Evolutionary conservation across 202 grass and related monocot species (phyloP).

Genomic region (Eragrostis tef): DNA sequence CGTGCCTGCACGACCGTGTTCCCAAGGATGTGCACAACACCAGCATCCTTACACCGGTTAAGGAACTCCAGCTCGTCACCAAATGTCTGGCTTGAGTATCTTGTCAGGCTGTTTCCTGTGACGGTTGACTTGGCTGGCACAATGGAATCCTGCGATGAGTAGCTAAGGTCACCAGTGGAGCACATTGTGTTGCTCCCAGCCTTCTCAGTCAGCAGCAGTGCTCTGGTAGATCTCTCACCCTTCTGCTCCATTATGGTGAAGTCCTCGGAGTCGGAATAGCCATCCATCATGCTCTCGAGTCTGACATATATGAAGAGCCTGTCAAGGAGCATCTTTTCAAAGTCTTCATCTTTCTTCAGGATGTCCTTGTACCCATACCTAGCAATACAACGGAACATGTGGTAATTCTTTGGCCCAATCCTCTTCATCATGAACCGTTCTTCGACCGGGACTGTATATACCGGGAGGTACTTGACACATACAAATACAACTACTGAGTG

Average conservation of each 20-base stretch:
- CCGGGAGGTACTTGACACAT: constrained; percentile 82
- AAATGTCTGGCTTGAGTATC: constrained; percentile 52
- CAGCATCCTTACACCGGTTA: constrained; percentile 73
- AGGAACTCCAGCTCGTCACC: constrained; percentile 69
- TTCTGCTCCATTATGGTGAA: constrained; percentile 52
- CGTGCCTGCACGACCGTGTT: constrained; percentile 68
- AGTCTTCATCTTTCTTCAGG: constrained; percentile 79
- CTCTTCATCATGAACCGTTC: constrained; percentile 75
- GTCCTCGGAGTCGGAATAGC: constrained; percentile 80
- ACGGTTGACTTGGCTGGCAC: constrained; percentile 44
- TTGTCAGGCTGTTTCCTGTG: constrained; percentile 53
- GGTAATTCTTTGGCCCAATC: constrained; percentile 77
- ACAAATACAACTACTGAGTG: constrained; percentile 85
- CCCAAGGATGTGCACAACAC: constrained; percentile 80
- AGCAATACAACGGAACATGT: constrained; percentile 79
- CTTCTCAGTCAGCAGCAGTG: constrained; percentile 23
- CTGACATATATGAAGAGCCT: constrained; percentile 67
- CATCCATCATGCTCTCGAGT: constrained; percentile 87
- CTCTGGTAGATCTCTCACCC: constrained; percentile 26
- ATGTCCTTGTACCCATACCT: constrained; percentile 94
- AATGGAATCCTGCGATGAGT: constrained; percentile 60
- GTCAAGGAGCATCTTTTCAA: constrained; percentile 85
- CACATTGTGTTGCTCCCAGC: constrained; percentile 46
- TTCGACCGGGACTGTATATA: constrained; percentile 68
- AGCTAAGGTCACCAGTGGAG: constrained; percentile 54